Base-by-base conservation (phyloP, 1,284 basidiomycete species). In the Schizophyllum amplum region DNA sequence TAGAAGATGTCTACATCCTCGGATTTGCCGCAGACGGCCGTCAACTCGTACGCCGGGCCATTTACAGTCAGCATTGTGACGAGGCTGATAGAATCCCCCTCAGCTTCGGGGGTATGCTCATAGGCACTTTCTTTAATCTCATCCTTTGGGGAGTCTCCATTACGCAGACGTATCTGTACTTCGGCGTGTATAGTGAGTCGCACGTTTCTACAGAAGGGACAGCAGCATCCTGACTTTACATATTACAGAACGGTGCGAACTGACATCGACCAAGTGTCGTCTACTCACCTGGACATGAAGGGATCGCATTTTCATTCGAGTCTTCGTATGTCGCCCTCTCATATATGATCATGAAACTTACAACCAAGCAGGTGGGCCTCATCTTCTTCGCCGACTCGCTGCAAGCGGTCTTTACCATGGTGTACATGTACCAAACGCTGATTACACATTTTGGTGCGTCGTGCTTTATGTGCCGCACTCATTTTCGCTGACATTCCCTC, bases 361-460 rank as follows among this genome's bases (percentile, higher is more conserved):
- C 24, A 22, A 21, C 24, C 20, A 9, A 4, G 2, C 48, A 50
- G 48, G 48, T 50, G 11, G 48, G 48, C 11, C 22, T 50, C 24
- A 11, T 50, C 13, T 50, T 50, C 48, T 11, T 50, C 48, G 63
- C 65, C 6, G 72, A 73, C 60, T 62, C 66, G 2, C 24, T 68
- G 17, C 68, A 72, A 53, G 63, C 69, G 1, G 60, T 63, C 17
- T 71, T 69, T 57, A 60, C 65, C 54, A 62, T 66, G n/a, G 58
- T 60, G 23, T 70, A 66, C 56, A 57, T 71, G 7, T 73, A 73
- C 55, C 62, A 65, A 24, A 52, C 64, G 23, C 65, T 72, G 47
- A 63, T 70, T 26, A 59, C 61, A 15, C 59, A 65, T 20, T 68
- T 67, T 49, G 67, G 68, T 65, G 20, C 20, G 48, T 20, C 2